Conservation (phyloP, 2,329 filamentous ascomycete species). For the Xylaria multiplex region DNA sequence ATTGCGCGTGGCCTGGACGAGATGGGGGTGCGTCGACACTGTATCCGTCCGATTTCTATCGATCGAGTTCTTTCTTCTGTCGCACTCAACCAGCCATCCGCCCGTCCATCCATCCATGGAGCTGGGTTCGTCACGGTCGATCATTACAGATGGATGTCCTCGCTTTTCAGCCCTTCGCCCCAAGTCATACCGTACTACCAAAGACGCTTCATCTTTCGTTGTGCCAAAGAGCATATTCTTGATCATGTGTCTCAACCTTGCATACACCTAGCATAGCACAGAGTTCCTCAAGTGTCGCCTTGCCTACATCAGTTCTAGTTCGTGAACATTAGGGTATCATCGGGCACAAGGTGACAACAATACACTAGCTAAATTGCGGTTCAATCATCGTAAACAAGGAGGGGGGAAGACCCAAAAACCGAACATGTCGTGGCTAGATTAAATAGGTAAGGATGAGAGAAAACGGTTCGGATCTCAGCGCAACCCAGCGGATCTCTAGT, state of each 20-base stretch:
- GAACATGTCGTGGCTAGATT: conserved; percentile 16
- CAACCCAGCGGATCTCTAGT: conserved; percentile 13
- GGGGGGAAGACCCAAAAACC: not conserved
- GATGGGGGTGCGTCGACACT: conserved; percentile 2
- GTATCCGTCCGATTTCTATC: conserved; percentile 7
- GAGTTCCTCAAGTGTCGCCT: not conserved
- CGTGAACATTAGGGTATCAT: conserved; percentile 11
- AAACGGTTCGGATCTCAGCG: conserved; percentile 30
- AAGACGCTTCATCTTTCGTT: too few relatives aligned
- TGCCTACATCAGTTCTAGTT: conserved; percentile 14
- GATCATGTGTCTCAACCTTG: not conserved
- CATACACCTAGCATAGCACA: not conserved
- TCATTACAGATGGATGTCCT: conserved; percentile 24
- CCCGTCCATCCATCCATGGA: conserved; percentile 27
- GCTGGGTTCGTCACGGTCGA: conserved; percentile 31
- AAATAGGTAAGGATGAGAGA: conserved; percentile 24
- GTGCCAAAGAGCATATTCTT: not conserved
- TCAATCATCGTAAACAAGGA: not conserved
- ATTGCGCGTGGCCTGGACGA: conserved; percentile 7
- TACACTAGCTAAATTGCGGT: not conserved
- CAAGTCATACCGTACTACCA: too few relatives aligned
- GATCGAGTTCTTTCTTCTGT: conserved; percentile 10
- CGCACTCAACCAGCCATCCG: conserved; percentile 10
- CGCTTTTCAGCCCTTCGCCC: conserved; percentile 1
- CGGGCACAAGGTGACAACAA: conserved; percentile 10